Evolutionary conservation across 2,329 filamentous ascomycete genomes (phyloP), one percentile per base, ranked within the genome.

Genomic region (Phaeoacremonium minimum): DNA sequence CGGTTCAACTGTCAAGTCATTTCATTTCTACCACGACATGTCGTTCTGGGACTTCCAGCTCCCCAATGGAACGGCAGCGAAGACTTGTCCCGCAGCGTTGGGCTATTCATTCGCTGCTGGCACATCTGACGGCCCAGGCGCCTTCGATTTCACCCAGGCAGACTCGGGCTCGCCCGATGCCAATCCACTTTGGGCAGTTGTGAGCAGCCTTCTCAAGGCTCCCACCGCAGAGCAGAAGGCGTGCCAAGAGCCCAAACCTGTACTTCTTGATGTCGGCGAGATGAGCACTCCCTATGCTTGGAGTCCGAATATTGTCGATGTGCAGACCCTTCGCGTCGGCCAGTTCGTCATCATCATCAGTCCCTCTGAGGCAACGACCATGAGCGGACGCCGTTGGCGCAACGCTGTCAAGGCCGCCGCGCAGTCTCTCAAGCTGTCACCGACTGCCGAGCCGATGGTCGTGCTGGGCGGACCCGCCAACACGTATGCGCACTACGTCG

Each of bases 21-120:
- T 93, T 51, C 90, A 96, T 54, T 81, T 81, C 28, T 95, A 85
- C 53, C 77, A 85, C 35, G 78, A 95, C 57, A 82, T 95, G 66
- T 75, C 77, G 16, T 77, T 77, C 46, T 91, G 83, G 56, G 72
- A 69, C 1, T 93, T 95, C 53, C 65, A 67, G 9, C 75, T 90
- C 5, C 72, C 78, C 4, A 89, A 94, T 50, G 84, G 85, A 35
- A 81, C 78, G 2, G 63, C 67, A 32, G 85, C 83, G 15, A 71
- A 68, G 28, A 95, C 89, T 0, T 95, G 90, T 50, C 83, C 88
- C 13, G 89, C 88, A 1, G 88, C 88, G 1, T 66, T 96, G 37
- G 90, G 90, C 4, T 91, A 91, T 55, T 87, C 85, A 1, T 96
- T 96, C 53, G 89, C 89, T 1, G 90, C 85, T 4, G 90, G 90